Evolutionary conservation across 1,284 basidiomycete genomes (phyloP).

Genomic region (Pholiota adiposa): DNA sequence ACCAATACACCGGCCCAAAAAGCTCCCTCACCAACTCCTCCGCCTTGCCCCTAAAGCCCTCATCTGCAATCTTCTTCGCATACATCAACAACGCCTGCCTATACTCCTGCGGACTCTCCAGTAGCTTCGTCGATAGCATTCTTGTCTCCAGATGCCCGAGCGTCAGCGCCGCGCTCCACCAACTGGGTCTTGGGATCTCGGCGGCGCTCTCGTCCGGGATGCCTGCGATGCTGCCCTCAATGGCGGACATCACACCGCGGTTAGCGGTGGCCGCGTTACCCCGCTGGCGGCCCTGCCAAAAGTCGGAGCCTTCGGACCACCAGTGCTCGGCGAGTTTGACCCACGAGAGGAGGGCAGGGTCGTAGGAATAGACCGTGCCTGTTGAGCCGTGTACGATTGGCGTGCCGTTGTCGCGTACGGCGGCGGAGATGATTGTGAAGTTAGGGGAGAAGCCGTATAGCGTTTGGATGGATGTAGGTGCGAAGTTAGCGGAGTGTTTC

Average conservation of each 20-base stretch:
- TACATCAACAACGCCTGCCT: conserved; percentile 77
- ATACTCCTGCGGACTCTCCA: conserved; percentile 86
- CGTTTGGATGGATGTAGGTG: conserved; percentile 64
- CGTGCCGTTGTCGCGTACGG: conserved; percentile 76
- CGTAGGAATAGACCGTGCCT: conserved; percentile 79
- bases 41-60: conserved; percentile 82
- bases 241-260: conserved; percentile 53
- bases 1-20: conserved; percentile 88
- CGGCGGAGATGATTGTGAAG: conserved; percentile 55
- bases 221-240: conserved; percentile 58
- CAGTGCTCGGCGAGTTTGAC: conserved; percentile 76
- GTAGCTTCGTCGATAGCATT: conserved; percentile 68
- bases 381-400: conserved; percentile 79
- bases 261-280: conserved; percentile 39
- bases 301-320: conserved; percentile 81
- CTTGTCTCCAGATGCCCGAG: conserved; percentile 85
- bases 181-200: conserved; percentile 58
- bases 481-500: conserved; percentile 62
- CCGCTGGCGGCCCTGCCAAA: conserved; percentile 76
- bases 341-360: conserved; percentile 68
- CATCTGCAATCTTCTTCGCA: conserved; percentile 83
- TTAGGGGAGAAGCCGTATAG: conserved; percentile 62
- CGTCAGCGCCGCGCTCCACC: conserved; percentile 81
- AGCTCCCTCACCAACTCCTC: conserved; percentile 89
- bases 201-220: conserved; percentile 42